Evolutionary conservation across 2,329 filamentous ascomycete genomes (phyloP).

Genomic region (Knufia fluminis): DNA sequence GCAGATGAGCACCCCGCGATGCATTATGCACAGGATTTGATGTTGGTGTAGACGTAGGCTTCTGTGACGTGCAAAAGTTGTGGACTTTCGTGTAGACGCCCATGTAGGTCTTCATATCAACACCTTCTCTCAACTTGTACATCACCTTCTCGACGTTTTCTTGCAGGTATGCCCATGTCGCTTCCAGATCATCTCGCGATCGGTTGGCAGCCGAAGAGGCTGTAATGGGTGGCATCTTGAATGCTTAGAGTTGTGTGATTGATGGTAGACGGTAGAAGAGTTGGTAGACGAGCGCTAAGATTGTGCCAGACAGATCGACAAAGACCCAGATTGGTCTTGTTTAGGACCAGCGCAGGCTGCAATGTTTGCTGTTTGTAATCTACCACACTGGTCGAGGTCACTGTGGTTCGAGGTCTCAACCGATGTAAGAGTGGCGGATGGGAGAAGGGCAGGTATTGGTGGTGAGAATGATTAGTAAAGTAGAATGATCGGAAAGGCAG

Average conservation of each 20-base stretch:
- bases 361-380: not conserved
- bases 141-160: conserved; percentile 86
- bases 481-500: not conserved
- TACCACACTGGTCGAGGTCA: not conserved
- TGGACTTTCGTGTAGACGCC: conserved; percentile 63
- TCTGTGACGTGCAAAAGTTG: conserved; percentile 98
- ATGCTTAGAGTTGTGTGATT: not conserved
- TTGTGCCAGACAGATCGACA: not conserved
- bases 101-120: conserved; percentile 72
- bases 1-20: conserved; percentile 65
- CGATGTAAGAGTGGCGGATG: not conserved
- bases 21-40: conserved; percentile 34
- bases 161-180: conserved; percentile 80
- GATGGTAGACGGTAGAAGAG: not conserved
- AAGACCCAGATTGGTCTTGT: not conserved
- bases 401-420: not conserved
- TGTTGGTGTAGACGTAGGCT: conserved; percentile 57
- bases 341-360: not conserved
- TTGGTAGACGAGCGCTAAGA: not conserved
- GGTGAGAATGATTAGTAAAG: not conserved
- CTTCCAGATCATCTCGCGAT: conserved; percentile 45
- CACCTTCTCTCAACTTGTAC: conserved; percentile 79
- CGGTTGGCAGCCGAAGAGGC: conserved; percentile 17
- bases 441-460: not conserved
- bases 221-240: conserved; percentile 17